Base-by-base conservation (phyloP, 2,329 filamentous ascomycete genomes). In the Coleophoma cylindrospora region DNA sequence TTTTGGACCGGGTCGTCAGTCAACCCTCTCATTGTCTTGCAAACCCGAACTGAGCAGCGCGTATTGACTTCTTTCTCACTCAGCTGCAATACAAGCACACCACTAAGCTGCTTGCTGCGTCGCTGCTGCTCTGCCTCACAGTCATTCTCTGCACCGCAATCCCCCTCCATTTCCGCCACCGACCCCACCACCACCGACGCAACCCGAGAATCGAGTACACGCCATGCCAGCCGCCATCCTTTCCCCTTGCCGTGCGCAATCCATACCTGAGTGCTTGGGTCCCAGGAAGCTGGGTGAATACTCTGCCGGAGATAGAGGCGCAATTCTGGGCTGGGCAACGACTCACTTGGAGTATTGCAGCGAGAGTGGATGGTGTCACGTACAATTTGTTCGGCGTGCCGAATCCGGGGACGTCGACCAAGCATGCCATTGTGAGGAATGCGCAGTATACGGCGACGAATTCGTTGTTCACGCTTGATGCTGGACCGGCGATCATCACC, bases 231-330 rank as follows among this genome's bases (percentile, higher is more conserved):
- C 33, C 33, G 8, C 44, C 44, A 14, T 46, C 44, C 4, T 46
- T 21, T 55, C 56, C 64, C 4, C 52, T 66, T 14, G 64, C 64
- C 11, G 64, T 65, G 22, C 62, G 61, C 41, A 63, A 57, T 22
- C 64, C 64, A 3, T 67, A 66, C 34, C 51, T 67, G 3, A 66
- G 61, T 2, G 58, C 66, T 22, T 68, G 66, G 66, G 57, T 68
- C 1, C 64, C 64, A 8, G 60, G 63, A n/a, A 52, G 59, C 17
- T 47, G 57, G 34, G 52, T 62, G 0, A 43, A 50, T 3, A 55
- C 64, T 49, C 48, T 62, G 10, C 58, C 64, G 2, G 54, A 53
- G 2, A 59, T 57, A 2, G 54, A 60, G 38, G 56, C 65, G 2
- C 53, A 66, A 40, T 68, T 68, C 51, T 68, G 66, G 66, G 50